Evolutionary conservation across 768 basidiomycete genomes (phyloP).

Genomic region (Pulveroboletus sp.): DNA sequence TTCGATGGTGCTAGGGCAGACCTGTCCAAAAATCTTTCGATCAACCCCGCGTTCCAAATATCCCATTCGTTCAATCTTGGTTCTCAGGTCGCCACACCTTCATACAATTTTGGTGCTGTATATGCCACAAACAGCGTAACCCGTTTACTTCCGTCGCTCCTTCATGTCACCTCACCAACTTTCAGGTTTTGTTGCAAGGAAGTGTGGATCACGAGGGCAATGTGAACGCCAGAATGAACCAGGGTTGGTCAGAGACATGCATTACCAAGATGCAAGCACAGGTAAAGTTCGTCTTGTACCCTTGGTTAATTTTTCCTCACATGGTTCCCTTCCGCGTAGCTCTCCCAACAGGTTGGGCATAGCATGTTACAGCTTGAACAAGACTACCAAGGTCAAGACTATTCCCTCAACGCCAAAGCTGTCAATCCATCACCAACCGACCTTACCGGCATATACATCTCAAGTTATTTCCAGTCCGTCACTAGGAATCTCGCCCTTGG

Average conservation of each 20-base stretch:
- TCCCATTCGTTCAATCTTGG: conserved; percentile 94
- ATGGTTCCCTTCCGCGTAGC: conserved; percentile 40
- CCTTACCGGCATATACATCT: conserved; percentile 87
- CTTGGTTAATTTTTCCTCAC: background rate
- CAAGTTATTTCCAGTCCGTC: conserved; percentile 89
- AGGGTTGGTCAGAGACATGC: conserved; percentile 76
- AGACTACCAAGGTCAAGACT: conserved; percentile 88
- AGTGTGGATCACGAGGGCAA: conserved; percentile 92
- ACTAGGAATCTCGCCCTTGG: conserved; percentile 89
- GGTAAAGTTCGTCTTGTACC: conserved; percentile 43
- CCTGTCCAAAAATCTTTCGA: conserved; percentile 87
- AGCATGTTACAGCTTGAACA: conserved; percentile 95
- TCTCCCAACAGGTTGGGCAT: conserved; percentile 73
- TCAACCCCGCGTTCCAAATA: conserved; percentile 96
- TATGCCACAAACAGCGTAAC: conserved; percentile 81
- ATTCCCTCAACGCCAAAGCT: conserved; percentile 79
- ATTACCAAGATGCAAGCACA: conserved; percentile 87
- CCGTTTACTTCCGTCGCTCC: conserved; percentile 7
- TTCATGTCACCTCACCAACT: conserved; percentile 17
- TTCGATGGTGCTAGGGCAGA: conserved; percentile 98
- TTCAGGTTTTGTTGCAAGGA: conserved; percentile 90
- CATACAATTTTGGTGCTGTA: conserved; percentile 93
- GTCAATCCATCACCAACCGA: conserved; percentile 90
- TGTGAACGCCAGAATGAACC: conserved; percentile 84
- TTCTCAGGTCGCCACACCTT: conserved; percentile 77